Percentiles rank a stretch among this genome's conserved stretches.
Conservation (phyloP, 306 rosid genomes). For the Gleditsia sinensis region DNA sequence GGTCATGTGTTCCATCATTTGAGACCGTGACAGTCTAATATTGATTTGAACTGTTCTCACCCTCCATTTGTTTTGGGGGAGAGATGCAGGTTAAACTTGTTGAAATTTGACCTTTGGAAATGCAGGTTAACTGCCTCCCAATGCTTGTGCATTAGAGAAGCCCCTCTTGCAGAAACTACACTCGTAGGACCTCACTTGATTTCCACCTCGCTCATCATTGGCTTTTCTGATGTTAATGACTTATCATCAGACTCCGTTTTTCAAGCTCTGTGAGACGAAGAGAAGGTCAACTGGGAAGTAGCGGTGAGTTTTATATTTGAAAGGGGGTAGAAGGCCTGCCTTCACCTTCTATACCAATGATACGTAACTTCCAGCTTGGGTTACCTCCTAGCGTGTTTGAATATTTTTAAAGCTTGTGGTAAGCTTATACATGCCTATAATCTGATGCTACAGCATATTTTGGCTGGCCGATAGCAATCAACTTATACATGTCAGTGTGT, state of each 20-base stretch:
- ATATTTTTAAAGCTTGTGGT: background rate
- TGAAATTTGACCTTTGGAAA: too few relatives aligned
- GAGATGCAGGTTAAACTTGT: too few relatives aligned
- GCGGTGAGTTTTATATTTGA: constrained; percentile 22
- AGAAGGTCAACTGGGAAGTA: constrained; percentile 32
- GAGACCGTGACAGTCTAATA: too few relatives aligned
- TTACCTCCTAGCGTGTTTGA: background rate
- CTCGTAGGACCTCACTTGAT: constrained; percentile 57
- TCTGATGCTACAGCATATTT: background rate
- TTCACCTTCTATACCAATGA: constrained; percentile 25
- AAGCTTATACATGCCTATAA: background rate
- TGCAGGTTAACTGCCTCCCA: too few relatives aligned
- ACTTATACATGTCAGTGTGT: too few relatives aligned
- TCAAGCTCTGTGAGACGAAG: constrained; percentile 1
- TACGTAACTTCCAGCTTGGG: constrained; percentile 37
- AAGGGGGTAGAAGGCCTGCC: constrained; percentile 50
- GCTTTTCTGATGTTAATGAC: constrained; percentile 27
- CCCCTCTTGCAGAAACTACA: constrained; percentile 84
- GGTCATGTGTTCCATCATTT: too few relatives aligned
- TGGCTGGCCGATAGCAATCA: too few relatives aligned
- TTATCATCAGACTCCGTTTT: constrained; percentile 36
- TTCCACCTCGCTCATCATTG: constrained; percentile 34
- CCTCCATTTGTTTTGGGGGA: too few relatives aligned
- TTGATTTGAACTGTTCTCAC: too few relatives aligned
- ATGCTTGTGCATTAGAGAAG: constrained; percentile 90